These are phyloP conservation scores for Annulohypoxylon maeteangense DNA, from an alignment of 495 filamentous ascomycete species.

Conservation along the genomic window DNA sequence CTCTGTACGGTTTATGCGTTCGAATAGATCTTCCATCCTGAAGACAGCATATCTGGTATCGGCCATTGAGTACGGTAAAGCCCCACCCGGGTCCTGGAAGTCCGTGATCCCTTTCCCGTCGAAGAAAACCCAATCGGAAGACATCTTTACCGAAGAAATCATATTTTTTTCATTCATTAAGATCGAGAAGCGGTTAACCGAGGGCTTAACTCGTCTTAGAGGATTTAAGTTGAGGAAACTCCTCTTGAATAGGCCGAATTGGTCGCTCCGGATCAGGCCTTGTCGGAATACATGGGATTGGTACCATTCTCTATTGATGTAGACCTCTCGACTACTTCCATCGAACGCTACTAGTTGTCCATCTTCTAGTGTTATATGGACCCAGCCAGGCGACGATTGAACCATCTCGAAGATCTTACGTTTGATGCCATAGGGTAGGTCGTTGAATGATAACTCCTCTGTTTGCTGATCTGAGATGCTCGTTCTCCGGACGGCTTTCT, in stretches of 20 bases:
- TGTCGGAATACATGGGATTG: slow-evolving; percentile 1
- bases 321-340: not conserved
- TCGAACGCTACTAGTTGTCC: not conserved
- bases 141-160: not conserved
- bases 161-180: not conserved
- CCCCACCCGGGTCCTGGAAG: too few relatives aligned
- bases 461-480: not conserved
- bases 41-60: slow-evolving; percentile 9
- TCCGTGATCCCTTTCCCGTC: not conserved
- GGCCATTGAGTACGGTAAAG: not conserved
- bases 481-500: not conserved
- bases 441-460: not conserved
- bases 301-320: slow-evolving; percentile 22
- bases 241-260: not conserved
- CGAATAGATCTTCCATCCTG: slow-evolving; percentile 16
- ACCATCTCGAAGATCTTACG: slow-evolving; percentile 13
- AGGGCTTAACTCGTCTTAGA: not conserved
- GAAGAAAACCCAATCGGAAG: slow-evolving; percentile 31
- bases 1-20: not conserved
- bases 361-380: slow-evolving; percentile 2
- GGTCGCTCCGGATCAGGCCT: not conserved
- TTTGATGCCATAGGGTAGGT: slow-evolving; percentile 17
- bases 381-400: slow-evolving; percentile 14
- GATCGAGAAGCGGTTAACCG: not conserved
- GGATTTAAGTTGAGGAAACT: not conserved